Evolutionary conservation across 78 protist species (phyloP).

Genomic region (Isochrysis galbana): DNA sequence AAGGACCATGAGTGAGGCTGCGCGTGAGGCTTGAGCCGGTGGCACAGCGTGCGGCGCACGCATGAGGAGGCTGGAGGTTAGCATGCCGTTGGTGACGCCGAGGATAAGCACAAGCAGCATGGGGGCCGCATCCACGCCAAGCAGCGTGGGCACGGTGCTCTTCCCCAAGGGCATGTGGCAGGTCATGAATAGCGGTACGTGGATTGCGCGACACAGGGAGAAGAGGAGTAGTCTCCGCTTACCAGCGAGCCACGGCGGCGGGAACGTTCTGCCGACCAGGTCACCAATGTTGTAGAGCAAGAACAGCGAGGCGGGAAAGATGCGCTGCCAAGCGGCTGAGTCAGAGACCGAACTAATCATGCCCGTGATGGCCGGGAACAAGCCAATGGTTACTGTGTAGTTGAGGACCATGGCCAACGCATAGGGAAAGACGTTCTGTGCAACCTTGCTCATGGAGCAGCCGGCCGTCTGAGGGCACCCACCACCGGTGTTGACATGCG

Average conservation of each 20-base stretch:
- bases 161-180: not conserved
- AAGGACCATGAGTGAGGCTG: not conserved
- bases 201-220: not conserved
- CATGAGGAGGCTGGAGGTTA: not conserved
- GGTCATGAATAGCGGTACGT: not conserved
- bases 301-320: not conserved
- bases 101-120: not conserved
- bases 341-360: not conserved
- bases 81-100: not conserved
- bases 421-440: too few relatives aligned
- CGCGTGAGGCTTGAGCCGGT: not conserved
- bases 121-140: not conserved
- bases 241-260: too few relatives aligned
- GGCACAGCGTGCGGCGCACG: not conserved
- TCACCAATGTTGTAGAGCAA: not conserved
- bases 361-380: not conserved
- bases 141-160: not conserved
- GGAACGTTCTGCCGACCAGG: too few relatives aligned
- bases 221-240: not conserved
- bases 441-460: too few relatives aligned
- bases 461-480: too few relatives aligned
- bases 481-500: too few relatives aligned
- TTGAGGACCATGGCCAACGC: too few relatives aligned
- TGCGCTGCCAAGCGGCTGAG: not conserved
- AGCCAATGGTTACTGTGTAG: not conserved